Evolutionary conservation across 192 early-diverging fungal species (phyloP), one percentile per base, ranked within the genome.

Genomic region (Chytriomyces sp.): DNA sequence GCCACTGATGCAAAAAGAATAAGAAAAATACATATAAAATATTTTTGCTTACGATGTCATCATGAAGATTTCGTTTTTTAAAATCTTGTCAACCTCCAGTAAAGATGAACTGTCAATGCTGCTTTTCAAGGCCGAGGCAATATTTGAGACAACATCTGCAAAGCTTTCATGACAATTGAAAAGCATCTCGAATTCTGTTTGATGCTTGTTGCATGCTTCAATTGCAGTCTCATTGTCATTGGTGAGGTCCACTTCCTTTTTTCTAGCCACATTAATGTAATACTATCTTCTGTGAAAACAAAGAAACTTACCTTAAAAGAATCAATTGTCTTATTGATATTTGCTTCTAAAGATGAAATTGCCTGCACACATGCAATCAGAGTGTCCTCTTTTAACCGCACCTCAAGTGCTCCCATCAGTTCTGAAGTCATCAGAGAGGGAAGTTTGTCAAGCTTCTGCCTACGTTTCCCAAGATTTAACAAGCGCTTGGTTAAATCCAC

Each of bases 21-120:
- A 26, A 4, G 14, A 14, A 25, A 62, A 17, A 19, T 31, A 64
- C 52, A 52, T 17, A 73, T n/a, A n/a, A 2, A 40, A 53, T 4
- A 73, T 25, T 64, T 19, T 26, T 12, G 10, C 73, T 19, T 22
- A 67, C 73, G 22, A 58, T 58, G 57, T 34, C 22, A 74, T 22
- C 64, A 74, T 74, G n/a, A 58, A 53, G 12, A 74, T 10, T 36
- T 74, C 73, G 33, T 58, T 36, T 7, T 19, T 5, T 30, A 74
- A 41, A 66, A 74, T 58, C 28, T 26, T 67, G n/a, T 55, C 39
- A 19, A 71, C 57, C 25, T 36, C 38, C 4, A 60, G 31, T 22
- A 41, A 5, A 3, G 32, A 5, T 8, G 52, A 17, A 22, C 17
- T 70, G 53, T 66, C 49, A 7, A 14, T 38, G 4, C 14, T n/a